Evolutionary conservation across 2,329 filamentous ascomycete species (phyloP).

Genomic region (Sporothrix inflata): DNA sequence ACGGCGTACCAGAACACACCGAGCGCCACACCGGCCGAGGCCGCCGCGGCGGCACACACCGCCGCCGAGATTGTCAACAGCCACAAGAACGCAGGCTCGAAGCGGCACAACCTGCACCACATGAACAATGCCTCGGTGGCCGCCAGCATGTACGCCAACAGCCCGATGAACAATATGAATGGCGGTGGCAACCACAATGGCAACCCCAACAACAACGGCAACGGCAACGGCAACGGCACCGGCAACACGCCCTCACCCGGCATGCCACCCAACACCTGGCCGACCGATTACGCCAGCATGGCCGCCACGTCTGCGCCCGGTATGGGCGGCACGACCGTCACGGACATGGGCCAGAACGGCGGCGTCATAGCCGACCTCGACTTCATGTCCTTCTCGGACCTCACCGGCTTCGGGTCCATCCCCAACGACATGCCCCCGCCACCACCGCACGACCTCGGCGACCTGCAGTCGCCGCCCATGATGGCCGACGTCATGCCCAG

Average conservation of each 20-base stretch:
- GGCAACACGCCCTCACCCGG: conserved; percentile 51
- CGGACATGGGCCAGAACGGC: neutral
- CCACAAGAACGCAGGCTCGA: conserved; percentile 26
- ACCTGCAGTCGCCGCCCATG: conserved; percentile 43
- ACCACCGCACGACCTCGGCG: conserved; percentile 25
- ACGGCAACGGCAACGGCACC: conserved; percentile 31
- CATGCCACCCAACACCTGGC: conserved; percentile 51
- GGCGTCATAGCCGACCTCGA: conserved; percentile 28
- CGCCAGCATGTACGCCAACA: conserved; percentile 43
- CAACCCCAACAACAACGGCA: neutral
- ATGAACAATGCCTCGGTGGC: conserved; percentile 31
- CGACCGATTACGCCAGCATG: conserved; percentile 34
- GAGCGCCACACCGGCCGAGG: conserved; percentile 33
- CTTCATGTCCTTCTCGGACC: conserved; percentile 48
- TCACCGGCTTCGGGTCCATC: conserved; percentile 49
- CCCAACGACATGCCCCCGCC: conserved; percentile 33
- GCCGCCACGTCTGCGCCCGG: conserved; percentile 45
- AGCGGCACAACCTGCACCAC: conserved; percentile 19
- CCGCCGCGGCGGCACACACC: conserved; percentile 30
- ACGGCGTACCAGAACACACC: conserved; percentile 32
- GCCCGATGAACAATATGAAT: conserved; percentile 43
- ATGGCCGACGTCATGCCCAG: conserved; percentile 56
- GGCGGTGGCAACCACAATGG: neutral
- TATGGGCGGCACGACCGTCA: neutral
- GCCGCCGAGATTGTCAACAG: conserved; percentile 36